Evolutionary conservation across 2,329 filamentous ascomycete species (phyloP).

Genomic region (Aspergillus flavus): DNA sequence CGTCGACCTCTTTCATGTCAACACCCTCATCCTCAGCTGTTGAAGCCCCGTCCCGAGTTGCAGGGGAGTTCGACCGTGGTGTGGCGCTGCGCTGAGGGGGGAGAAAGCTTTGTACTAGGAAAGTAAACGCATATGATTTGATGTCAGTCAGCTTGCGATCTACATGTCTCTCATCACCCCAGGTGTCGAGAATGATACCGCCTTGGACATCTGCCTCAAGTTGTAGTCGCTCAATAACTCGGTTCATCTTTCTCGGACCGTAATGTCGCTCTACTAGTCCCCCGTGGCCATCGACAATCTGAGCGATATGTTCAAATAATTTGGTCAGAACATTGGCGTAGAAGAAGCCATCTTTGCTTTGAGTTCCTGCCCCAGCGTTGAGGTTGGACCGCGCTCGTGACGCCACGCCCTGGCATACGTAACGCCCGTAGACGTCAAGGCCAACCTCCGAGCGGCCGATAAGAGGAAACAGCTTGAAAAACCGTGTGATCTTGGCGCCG

Average conservation of each 20-base stretch:
- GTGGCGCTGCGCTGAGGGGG: slow-evolving; percentile 69
- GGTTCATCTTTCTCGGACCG: slow-evolving; percentile 87
- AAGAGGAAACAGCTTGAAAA: slow-evolving; percentile 96
- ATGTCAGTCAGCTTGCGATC: slow-evolving; percentile 89
- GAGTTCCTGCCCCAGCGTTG: slow-evolving; percentile 65
- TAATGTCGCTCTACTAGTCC: slow-evolving; percentile 92
- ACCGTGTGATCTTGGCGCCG: slow-evolving; percentile 84
- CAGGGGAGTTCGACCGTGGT: slow-evolving; percentile 75
- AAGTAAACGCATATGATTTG: slow-evolving; percentile 97
- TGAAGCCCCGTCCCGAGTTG: slow-evolving; percentile 53
- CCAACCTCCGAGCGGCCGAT: slow-evolving; percentile 88
- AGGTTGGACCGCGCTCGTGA: slow-evolving; percentile 78
- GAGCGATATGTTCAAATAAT: slow-evolving; percentile 95
- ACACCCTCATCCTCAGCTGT: slow-evolving; percentile 87
- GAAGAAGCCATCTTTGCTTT: slow-evolving; percentile 78
- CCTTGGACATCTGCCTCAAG: slow-evolving; percentile 95
- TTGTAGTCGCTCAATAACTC: slow-evolving; percentile 89
- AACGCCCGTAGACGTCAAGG: slow-evolving; percentile 90
- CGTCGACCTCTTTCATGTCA: slow-evolving; percentile 95
- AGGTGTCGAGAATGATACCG: slow-evolving; percentile 92
- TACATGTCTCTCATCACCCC: slow-evolving; percentile 84
- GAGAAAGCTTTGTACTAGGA: slow-evolving; percentile 91
- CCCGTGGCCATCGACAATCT: slow-evolving; percentile 92
- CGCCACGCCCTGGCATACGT: slow-evolving; percentile 94
- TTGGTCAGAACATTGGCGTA: slow-evolving; percentile 89